A percentile compares a stretch with the other conserved stretches of the same genome.
These are phyloP conservation scores for Anastatica hierochuntica DNA, from an alignment of 345 rosid genomes.

Conservation along the genomic window DNA sequence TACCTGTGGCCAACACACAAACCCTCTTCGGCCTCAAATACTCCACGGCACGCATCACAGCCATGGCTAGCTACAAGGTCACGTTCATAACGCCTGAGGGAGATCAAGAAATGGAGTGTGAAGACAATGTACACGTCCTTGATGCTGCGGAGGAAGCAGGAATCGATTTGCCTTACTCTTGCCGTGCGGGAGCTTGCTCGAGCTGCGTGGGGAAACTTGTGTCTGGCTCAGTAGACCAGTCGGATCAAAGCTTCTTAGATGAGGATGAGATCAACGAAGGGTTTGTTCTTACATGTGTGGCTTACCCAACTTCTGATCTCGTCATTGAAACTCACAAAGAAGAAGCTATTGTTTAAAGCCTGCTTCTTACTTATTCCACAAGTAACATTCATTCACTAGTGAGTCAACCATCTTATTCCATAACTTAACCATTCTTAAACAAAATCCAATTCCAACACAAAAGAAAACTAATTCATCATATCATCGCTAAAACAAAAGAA, in stretches of 20 bases:
- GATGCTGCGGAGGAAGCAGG: slow-evolving; percentile 63
- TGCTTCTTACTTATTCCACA: no score
- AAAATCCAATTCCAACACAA: no score
- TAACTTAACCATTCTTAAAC: no score
- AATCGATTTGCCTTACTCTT: slow-evolving; percentile 77
- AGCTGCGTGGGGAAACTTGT: slow-evolving; percentile 60
- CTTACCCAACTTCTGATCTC: slow-evolving; percentile 43
- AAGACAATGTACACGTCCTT: slow-evolving; percentile 44
- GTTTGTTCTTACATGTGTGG: slow-evolving; percentile 71
- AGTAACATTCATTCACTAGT: no score
- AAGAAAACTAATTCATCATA: no score
- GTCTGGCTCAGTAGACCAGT: slow-evolving; percentile 51
- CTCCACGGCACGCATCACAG: slow-evolving; percentile 27
- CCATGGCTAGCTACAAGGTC: slow-evolving; percentile 67
- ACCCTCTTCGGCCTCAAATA: slow-evolving; percentile 51
- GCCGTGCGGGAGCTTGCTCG: slow-evolving; percentile 93
- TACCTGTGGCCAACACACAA: slow-evolving; percentile 30
- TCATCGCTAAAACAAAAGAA: no score
- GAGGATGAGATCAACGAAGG: slow-evolving; percentile 49
- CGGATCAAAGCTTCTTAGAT: slow-evolving; percentile 75
- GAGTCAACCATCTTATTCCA: no score
- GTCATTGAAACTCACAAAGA: slow-evolving; percentile 84
- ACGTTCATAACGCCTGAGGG: slow-evolving; percentile 67
- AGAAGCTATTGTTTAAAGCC: slow-evolving; percentile 37
- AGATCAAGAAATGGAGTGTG: slow-evolving; percentile 33